Evolutionary conservation across 2,329 filamentous ascomycete genomes (phyloP).

Genomic region (Shiraia sp.): DNA sequence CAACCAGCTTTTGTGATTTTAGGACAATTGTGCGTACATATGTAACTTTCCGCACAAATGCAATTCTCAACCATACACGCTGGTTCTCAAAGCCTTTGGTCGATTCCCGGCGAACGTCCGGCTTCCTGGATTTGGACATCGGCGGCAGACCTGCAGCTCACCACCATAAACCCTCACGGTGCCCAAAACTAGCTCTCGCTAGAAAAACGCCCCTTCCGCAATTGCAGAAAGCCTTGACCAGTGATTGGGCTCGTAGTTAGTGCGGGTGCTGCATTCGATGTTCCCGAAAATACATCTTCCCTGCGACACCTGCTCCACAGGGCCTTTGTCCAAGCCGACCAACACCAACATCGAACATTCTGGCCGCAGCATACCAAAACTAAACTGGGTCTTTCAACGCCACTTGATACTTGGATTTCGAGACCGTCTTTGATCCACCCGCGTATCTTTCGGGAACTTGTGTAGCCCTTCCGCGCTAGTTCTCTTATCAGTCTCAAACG

Average conservation of each 20-base stretch:
- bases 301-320: slow-evolving; percentile 26
- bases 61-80: no score
- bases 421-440: slow-evolving; percentile 14
- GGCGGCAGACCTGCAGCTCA: slow-evolving; percentile 15
- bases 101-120: slow-evolving; percentile 14
- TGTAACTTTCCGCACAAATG: no score
- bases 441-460: slow-evolving; percentile 14
- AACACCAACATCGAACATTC: slow-evolving; percentile 34
- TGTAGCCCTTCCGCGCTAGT: slow-evolving; percentile 16
- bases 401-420: slow-evolving; percentile 16
- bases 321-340: slow-evolving; percentile 30
- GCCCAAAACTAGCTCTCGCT: slow-evolving; percentile 15
- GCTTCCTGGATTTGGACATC: slow-evolving; percentile 8
- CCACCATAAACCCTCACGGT: slow-evolving; percentile 14
- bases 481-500: slow-evolving; percentile 23
- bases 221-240: slow-evolving; percentile 16
- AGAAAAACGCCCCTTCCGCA: slow-evolving; percentile 32
- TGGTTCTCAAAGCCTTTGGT: no score
- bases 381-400: slow-evolving; percentile 27
- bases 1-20: slow-evolving; percentile 2
- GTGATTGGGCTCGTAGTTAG: slow-evolving; percentile 17
- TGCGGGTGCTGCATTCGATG: slow-evolving; percentile 22
- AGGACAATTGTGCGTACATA: neutral
- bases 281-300: slow-evolving; percentile 23
- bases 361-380: slow-evolving; percentile 29